Evolutionary conservation across 73 alveolate genomes (phyloP).

Genomic region (Paramecium octaurelia): DNA sequence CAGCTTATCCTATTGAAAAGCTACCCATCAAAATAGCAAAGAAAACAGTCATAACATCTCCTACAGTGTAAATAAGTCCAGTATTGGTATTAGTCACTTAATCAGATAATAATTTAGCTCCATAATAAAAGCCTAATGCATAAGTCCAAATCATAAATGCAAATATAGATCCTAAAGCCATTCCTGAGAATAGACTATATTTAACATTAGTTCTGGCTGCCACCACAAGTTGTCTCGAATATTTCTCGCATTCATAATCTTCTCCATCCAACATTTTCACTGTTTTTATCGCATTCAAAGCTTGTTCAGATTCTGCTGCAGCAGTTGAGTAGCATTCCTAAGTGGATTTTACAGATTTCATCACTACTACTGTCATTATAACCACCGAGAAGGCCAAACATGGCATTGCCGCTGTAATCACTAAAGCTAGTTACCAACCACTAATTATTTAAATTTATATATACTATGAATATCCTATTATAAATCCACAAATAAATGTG

Average conservation of each 20-base stretch:
- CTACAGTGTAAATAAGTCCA: conserved; percentile 70
- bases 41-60: conserved; percentile 72
- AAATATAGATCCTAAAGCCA: conserved; percentile 20
- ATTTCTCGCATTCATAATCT: conserved; percentile 48
- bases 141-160: conserved; percentile 50
- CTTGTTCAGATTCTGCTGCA: conserved; percentile 80
- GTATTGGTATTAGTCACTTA: neutral
- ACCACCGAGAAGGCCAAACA: conserved; percentile 39
- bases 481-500: conserved; percentile 68
- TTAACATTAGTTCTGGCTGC: conserved; percentile 38
- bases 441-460: conserved; percentile 6
- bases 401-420: conserved; percentile 69
- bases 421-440: conserved; percentile 82
- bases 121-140: conserved; percentile 60
- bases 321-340: conserved; percentile 72
- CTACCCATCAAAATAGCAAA: conserved; percentile 79
- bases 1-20: conserved; percentile 76
- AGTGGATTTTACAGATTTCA: conserved; percentile 50
- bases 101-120: conserved; percentile 48
- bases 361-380: conserved; percentile 59
- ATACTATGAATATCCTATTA: conserved; percentile 53
- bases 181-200: conserved; percentile 44
- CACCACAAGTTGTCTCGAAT: neutral
- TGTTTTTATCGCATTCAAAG: conserved; percentile 75
- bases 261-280: conserved; percentile 73